Base-by-base conservation (phyloP, 2,329 filamentous ascomycete species). In the Talaromyces sp. region DNA sequence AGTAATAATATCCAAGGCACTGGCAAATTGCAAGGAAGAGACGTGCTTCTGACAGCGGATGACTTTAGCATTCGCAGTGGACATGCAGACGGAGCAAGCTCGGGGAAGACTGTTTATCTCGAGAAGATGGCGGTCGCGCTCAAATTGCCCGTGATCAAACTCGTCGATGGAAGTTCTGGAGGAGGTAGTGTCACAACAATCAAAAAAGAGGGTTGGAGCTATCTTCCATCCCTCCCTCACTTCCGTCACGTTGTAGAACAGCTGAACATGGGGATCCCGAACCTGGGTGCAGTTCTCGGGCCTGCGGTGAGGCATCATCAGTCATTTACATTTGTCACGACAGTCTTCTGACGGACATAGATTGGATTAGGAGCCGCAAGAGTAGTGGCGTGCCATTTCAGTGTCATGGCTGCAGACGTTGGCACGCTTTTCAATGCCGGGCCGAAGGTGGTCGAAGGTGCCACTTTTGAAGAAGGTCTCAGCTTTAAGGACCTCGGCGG, bases 391-490 rank as follows among this genome's bases (percentile, higher is more conserved):
- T 87, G 84, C 52, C 86, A 88, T 67, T 88, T 88, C 67, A 84
- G 81, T 1, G 85, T 88, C 35, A 88, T 88, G 85, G 84, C 85
- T 3, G 84, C 75, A 4, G 84, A 88, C 68, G 77, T 88, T 1
- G 86, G 85, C 0, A 78, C 79, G 0, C 67, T 88, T 26, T 87
- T 88, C 68, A 88, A 88, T 67, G 86, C 86, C 7, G 86, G 86
- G 0, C 85, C 85, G 0, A 82, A 83, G 62, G 84, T 88, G 0
- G 86, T 88, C 19, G 82, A 83, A 55, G 76, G 80, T 7, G 86
- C 86, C 1, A 88, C 85, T 0, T 87, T 87, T 64, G 85, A 88
- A 68, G 86, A 88, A 73, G 85, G 81, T 0, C 70, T 88, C 2
- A 80, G 77, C 4, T 82, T 86, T 54, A 79, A 79, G 13, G 84